Evolutionary conservation across 1,284 basidiomycete species (phyloP), one percentile per base, ranked within the genome.

Genomic region (Meira nashicola): DNA sequence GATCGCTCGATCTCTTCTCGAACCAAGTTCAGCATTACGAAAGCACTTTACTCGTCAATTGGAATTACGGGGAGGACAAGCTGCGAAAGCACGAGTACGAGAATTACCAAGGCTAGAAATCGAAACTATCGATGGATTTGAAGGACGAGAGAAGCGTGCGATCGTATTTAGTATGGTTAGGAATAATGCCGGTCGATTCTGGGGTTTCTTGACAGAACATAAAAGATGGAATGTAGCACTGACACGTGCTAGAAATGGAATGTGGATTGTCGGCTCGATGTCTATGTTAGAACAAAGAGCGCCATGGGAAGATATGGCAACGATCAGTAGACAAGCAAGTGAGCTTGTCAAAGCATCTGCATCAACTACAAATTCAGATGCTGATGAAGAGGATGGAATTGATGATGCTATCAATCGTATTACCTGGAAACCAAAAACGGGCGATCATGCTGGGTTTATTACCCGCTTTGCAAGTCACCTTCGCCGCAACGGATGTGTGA

Each of bases 121-220:
- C 55, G 81, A 97, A 58, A 98, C 94, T 0, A 94, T 93, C 2
- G 95, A 98, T 80, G 88, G 87, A 57, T 91, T 89, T 78, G 94
- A 98, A 79, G 95, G 95, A 0, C 82, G 95, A 48, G 95, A 99
- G 80, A 98, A 98, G 79, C 90, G 92, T 52, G 92, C 89, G 71
- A 87, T 98, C 62, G 83, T 99, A 65, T 88, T 98, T 58, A 93
- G 90, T 9, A 86, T 97, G 80, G 92, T 96, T 5, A 83, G 92
- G 53, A 90, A 89, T 1, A 56, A 54, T 49, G 54, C 51, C 74
- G 6, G 88, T 88, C 15, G 83, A 84, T 67, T 89, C 91, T 76
- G 95, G 2, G 92, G 96, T 58, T 84, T 99, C 10, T 82, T 98
- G 12, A 90, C 89, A 68, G 95, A 97, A 77, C 94, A 92, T 89